Conservation (phyloP, 1,139 yeast genomes). For the Candida anutae region DNA sequence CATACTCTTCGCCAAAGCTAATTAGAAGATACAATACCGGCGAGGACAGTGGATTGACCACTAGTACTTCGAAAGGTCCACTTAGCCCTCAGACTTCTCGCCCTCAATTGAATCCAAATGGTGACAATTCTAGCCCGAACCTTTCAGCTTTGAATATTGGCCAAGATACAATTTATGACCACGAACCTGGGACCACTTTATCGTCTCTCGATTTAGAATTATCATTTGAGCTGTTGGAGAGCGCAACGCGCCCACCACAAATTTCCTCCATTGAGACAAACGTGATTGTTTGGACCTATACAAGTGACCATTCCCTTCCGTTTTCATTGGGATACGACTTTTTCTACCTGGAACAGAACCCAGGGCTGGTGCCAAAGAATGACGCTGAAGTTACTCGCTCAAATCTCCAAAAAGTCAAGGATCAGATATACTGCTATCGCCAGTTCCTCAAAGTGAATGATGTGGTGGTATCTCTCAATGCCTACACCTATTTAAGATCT, state of each 20-base stretch:
- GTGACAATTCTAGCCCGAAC: conserved; percentile 1
- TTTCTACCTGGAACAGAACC: conserved; percentile 23
- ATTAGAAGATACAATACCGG: conserved; percentile 30
- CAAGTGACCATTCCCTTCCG: conserved; percentile 37
- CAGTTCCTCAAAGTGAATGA: conserved; percentile 28
- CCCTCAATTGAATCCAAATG: background rate
- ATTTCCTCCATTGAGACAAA: conserved; percentile 28
- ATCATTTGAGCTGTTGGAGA: conserved; percentile 17
- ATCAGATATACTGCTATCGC: conserved; percentile 25
- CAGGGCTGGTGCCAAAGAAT: no score
- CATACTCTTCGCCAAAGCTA: conserved; percentile 32
- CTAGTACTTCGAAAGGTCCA: background rate
- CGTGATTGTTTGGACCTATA: conserved; percentile 36
- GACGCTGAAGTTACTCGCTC: conserved; percentile 23
- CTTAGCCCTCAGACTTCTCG: conserved; percentile 3
- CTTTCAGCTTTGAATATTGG: conserved; percentile 8
- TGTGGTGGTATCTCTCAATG: conserved; percentile 23
- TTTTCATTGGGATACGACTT: conserved; percentile 35
- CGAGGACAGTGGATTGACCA: background rate
- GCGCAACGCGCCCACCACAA: conserved; percentile 22
- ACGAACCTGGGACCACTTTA: conserved; percentile 8
- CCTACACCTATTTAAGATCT: conserved; percentile 32
- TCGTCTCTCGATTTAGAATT: conserved; percentile 20
- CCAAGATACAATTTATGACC: conserved; percentile 7
- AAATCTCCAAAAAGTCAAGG: conserved; percentile 31